Conservation (phyloP, 352 stramenopile species). For the Globisporangium cederbergense region DNA sequence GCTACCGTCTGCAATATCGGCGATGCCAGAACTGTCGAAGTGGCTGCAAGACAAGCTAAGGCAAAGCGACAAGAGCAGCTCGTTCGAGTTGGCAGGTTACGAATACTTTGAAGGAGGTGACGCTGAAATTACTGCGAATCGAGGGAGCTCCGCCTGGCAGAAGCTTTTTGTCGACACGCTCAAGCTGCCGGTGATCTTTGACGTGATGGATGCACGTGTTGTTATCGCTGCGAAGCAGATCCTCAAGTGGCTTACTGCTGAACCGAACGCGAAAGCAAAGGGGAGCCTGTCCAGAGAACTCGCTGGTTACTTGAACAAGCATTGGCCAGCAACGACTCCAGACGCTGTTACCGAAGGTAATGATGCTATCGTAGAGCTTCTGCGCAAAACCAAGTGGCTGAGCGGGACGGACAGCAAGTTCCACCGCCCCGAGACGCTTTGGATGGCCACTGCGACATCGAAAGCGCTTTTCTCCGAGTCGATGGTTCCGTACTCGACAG, state of each 20-base stretch:
- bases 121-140: neutral
- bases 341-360: neutral
- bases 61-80: neutral
- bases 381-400: conserved; percentile 31
- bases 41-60: conserved; percentile 25
- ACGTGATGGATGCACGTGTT: conserved; percentile 19
- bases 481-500: conserved; percentile 45
- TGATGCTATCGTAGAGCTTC: neutral
- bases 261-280: conserved; percentile 29
- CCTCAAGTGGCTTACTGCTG: conserved; percentile 46
- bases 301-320: conserved; percentile 36
- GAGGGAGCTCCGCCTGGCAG: conserved; percentile 18
- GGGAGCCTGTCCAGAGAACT: conserved; percentile 42
- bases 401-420: conserved; percentile 36
- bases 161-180: conserved; percentile 44
- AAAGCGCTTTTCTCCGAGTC: conserved; percentile 35
- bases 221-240: conserved; percentile 27
- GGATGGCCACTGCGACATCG: conserved; percentile 29
- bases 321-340: conserved; percentile 25
- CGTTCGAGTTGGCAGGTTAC: conserved; percentile 12
- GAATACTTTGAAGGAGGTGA: conserved; percentile 1
- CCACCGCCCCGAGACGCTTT: conserved; percentile 37
- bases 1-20: conserved; percentile 19
- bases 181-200: conserved; percentile 35
- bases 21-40: conserved; percentile 23